Conservation (phyloP, 2,329 filamentous ascomycete genomes). For the Penicillium italicum region DNA sequence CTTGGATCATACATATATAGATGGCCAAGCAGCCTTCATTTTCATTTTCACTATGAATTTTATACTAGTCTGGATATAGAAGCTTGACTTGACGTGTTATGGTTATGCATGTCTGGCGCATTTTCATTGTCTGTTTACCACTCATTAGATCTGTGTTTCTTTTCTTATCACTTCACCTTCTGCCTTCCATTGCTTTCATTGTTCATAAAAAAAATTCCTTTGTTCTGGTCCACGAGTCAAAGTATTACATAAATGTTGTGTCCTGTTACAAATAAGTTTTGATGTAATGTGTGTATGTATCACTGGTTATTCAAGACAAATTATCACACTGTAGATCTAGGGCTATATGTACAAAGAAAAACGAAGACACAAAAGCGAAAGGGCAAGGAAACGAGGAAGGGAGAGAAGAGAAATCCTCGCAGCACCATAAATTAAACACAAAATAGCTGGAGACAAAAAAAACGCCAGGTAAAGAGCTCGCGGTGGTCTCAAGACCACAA, state of each 20-base stretch:
- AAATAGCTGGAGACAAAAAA: not conserved
- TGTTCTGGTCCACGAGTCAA: constrained; percentile 5
- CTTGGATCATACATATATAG: not conserved
- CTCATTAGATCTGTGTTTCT: constrained; percentile 1
- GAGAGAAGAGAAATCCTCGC: not conserved
- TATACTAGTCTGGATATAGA: constrained; percentile 18
- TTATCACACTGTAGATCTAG: not conserved
- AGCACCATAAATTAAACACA: not conserved
- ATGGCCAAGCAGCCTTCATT: not conserved
- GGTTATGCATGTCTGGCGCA: constrained; percentile 15
- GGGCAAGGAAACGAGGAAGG: not conserved
- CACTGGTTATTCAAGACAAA: not conserved
- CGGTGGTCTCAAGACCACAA: constrained; percentile 17
- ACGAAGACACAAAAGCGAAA: not conserved
- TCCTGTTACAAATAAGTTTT: not conserved
- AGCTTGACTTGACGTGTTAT: constrained; percentile 14
- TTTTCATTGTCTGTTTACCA: constrained; percentile 12
- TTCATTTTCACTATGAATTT: not conserved
- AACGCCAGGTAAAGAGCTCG: not conserved
- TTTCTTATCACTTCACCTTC: not conserved
- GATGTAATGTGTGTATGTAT: not conserved
- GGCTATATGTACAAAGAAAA: not conserved
- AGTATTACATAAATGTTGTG: constrained; percentile 1
- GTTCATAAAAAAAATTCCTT: not conserved
- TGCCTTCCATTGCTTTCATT: not conserved